Evolutionary conservation across 306 rosid genomes (phyloP), one percentile per base, ranked within the genome.

Genomic region (Prunus fruticosa): DNA sequence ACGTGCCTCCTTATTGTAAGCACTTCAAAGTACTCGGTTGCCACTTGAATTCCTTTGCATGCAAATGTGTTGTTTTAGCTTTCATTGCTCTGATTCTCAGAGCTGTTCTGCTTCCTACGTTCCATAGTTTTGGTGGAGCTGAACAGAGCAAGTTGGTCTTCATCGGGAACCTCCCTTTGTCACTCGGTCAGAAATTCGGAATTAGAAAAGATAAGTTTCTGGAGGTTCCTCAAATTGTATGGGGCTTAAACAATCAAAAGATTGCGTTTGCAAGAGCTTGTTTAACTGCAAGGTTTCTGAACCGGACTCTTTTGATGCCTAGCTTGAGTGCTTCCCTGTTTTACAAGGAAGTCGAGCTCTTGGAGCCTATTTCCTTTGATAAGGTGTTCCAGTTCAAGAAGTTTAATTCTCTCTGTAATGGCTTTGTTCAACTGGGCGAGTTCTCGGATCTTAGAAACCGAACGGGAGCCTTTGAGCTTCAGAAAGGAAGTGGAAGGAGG

Each of bases 201-300:
- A 81, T 85, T 54, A 68, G 89, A 27, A 81, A 75, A 8, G 90
- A 89, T 41, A 95, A 88, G 83, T 92, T 90, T 80, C 80, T 95
- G 81, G 92, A 67, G 73, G 91, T 85, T 80, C 98, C 98, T 64
- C 97, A 95, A 73, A 89, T 95, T 51, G 90, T 92, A 11, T 91
- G 98, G 97, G 98, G 98, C 38, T 70, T 94, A 52, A 94, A 94
- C 87, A 94, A 94, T 74, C 98, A 93, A 82, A 94, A 94, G 75
- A 92, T 94, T 57, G 96, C 98, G 41, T 89, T 94, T 74, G 97
- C 97, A 11, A 91, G 97, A 74, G 91, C 95, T 78, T 94, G 92
- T 71, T 83, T 92, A 23, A 92, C 98, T 22, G 98, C 98, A 12
- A 89, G 88, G 86, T 77, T 92, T 88, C 79, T 94, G 71, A 94